A percentile compares a stretch with the other conserved stretches of the same genome.
Evolutionary conservation across 2,329 filamentous ascomycete species (phyloP).

Genomic region (Macrophomina tecta): DNA sequence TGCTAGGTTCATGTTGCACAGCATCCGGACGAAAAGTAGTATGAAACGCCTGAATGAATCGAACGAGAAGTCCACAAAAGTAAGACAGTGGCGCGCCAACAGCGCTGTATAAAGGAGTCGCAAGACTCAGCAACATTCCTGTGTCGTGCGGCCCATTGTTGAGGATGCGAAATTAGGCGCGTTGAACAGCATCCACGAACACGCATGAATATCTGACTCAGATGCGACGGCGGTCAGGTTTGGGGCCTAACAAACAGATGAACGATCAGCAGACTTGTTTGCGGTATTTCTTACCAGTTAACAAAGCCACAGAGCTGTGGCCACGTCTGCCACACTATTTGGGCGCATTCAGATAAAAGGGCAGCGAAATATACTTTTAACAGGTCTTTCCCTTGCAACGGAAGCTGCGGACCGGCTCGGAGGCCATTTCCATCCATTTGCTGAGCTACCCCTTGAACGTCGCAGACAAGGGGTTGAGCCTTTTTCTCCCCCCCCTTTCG

Average conservation of each 20-base stretch:
- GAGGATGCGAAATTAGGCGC: neutral
- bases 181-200: neutral
- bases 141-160: neutral
- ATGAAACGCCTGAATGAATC: too few species aligned
- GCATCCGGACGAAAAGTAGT: too few species aligned
- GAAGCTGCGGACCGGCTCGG: neutral
- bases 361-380: neutral
- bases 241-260: conserved; percentile 3
- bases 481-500: neutral
- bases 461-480: neutral
- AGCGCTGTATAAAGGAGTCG: too few species aligned
- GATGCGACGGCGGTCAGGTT: conserved; percentile 6
- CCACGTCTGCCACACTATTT: neutral
- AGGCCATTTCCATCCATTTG: neutral
- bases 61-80: too few species aligned
- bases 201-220: conserved; percentile 17
- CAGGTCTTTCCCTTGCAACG: neutral
- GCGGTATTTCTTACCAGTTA: conserved; percentile 12
- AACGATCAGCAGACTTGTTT: conserved; percentile 12
- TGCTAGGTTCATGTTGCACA: too few species aligned
- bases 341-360: neutral
- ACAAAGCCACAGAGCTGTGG: neutral
- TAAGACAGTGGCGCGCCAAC: too few species aligned
- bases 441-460: neutral
- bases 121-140: neutral